Evolutionary conservation across 176 grass and related monocot species (phyloP).

Genomic region (Puccinellia tenuiflora): DNA sequence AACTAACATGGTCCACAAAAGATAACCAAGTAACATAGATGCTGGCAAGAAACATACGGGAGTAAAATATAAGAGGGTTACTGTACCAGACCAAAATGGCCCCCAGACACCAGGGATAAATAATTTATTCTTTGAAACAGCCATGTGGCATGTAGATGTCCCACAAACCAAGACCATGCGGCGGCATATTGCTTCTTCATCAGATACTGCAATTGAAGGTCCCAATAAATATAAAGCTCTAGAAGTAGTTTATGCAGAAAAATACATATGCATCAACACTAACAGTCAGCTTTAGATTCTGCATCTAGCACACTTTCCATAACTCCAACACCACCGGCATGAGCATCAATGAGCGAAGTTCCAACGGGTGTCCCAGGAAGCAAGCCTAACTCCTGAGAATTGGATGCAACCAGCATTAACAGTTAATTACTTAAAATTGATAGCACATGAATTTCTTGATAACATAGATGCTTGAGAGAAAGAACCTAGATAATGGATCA

Average conservation of each 20-base stretch:
- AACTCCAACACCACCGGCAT: conserved; percentile 92
- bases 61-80: conserved; percentile 2
- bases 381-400: conserved; percentile 69
- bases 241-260: not conserved
- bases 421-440: not conserved
- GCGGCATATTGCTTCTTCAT: conserved; percentile 68
- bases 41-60: not conserved
- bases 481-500: conserved; percentile 1
- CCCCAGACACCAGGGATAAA: conserved; percentile 94
- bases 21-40: conserved; percentile 13
- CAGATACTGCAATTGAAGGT: conserved; percentile 30
- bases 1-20: not conserved
- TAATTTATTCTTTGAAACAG: conserved; percentile 69
- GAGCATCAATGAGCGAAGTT: conserved; percentile 96
- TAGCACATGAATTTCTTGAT: not conserved
- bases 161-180: conserved; percentile 93
- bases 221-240: not conserved
- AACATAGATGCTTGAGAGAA: not conserved
- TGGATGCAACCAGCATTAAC: not conserved
- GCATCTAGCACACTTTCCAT: conserved; percentile 66
- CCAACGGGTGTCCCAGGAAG: conserved; percentile 78
- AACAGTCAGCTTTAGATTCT: conserved; percentile 52
- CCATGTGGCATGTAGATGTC: conserved; percentile 97
- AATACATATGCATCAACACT: not conserved
- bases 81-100: conserved; percentile 92